Evolutionary conservation across 345 rosid genomes (phyloP).

Genomic region (Heritiera littoralis): DNA sequence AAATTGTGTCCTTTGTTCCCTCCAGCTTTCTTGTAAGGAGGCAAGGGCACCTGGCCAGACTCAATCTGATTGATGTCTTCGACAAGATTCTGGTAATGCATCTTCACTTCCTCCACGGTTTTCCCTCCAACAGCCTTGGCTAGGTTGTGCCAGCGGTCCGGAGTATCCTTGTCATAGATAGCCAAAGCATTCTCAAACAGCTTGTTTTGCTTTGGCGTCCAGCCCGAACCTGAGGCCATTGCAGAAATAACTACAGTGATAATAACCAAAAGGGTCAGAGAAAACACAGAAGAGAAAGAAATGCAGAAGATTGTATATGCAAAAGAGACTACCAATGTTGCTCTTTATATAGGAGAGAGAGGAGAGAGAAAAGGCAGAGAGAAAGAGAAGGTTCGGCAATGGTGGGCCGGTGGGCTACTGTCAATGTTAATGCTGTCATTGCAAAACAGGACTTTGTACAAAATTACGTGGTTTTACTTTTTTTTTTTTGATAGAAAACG

Average conservation of each 20-base stretch:
- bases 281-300: neutral
- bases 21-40: conserved; percentile 39
- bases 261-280: neutral
- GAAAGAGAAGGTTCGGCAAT: neutral
- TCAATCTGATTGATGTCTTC: conserved; percentile 51
- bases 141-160: conserved; percentile 51
- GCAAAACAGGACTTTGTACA: conserved; percentile 23
- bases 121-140: conserved; percentile 54
- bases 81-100: conserved; percentile 47
- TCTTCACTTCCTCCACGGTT: conserved; percentile 38
- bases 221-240: conserved; percentile 42
- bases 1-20: conserved; percentile 16
- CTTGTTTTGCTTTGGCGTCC: conserved; percentile 58
- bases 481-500: too few relatives aligned
- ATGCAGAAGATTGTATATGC: conserved; percentile 14
- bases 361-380: neutral
- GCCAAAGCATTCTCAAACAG: conserved; percentile 57
- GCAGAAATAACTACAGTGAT: neutral
- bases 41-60: conserved; percentile 50
- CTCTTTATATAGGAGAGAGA: conserved; percentile 31
- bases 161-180: conserved; percentile 45
- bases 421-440: conserved; percentile 26
- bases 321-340: neutral
- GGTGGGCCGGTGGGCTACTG: conserved; percentile 22
- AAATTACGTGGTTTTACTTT: conserved; percentile 12